phyloP scores from a whole-genome alignment of 345 rosid species.

The Sisymbrium altissimum region DNA sequence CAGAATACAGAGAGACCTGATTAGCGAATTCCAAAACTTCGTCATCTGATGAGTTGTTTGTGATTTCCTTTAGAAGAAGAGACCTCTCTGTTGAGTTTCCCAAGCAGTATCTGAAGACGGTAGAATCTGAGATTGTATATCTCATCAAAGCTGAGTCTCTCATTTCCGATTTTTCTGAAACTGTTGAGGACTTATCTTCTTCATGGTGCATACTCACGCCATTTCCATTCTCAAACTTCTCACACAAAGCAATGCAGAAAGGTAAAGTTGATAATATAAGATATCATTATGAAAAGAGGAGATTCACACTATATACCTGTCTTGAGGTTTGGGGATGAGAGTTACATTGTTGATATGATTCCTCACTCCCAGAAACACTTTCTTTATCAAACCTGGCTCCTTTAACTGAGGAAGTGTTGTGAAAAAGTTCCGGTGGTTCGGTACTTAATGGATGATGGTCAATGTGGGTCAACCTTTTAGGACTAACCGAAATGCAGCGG shows the following conservation, averaged over 20 bases:
- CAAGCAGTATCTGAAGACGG: constrained; percentile 66
- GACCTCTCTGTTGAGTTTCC: constrained; percentile 74
- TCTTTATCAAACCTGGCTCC: constrained; percentile 50
- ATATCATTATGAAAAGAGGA: background rate
- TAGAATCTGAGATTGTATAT: constrained; percentile 50
- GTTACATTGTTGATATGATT: constrained; percentile 47
- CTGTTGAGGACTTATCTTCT: constrained; percentile 45
- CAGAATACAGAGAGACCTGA: constrained; percentile 73
- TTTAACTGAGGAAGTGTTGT: constrained; percentile 37
- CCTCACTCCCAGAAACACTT: constrained; percentile 36
- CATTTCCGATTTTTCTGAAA: constrained; percentile 53
- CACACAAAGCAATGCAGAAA: constrained; percentile 10
- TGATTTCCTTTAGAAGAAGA: constrained; percentile 73
- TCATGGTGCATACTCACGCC: constrained; percentile 25
- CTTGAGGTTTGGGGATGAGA: constrained; percentile 38
- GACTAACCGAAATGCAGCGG: constrained; percentile 59
- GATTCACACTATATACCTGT: constrained; percentile 40
- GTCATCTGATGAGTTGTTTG: constrained; percentile 55
- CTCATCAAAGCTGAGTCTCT: constrained; percentile 39
- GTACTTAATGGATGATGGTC: constrained; percentile 33
- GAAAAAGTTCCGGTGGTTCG: constrained; percentile 39
- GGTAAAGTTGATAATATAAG: background rate
- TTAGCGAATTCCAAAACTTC: constrained; percentile 63
- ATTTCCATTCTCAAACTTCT: constrained; percentile 19
- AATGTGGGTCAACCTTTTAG: constrained; percentile 45